Conservation (phyloP, 164 flowering plant genomes). For the Kingdonia uniflora region DNA sequence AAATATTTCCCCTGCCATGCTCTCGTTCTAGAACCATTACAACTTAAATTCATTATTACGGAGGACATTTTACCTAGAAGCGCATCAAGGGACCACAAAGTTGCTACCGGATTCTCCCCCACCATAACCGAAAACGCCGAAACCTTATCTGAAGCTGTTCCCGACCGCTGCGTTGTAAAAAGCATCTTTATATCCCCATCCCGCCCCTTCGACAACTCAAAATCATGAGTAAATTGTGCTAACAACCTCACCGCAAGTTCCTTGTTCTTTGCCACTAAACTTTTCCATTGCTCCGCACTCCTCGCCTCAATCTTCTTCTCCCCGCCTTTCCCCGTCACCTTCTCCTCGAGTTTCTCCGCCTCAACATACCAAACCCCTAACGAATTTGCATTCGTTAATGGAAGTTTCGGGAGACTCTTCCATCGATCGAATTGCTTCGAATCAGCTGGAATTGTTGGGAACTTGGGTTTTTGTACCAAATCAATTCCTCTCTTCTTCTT, state of each 20-base stretch:
- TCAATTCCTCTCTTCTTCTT: slow-evolving; percentile 2
- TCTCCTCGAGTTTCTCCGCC: slow-evolving; percentile 54
- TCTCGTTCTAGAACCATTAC: neutral
- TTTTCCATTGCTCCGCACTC: slow-evolving; percentile 46
- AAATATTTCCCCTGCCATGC: too few relatives aligned
- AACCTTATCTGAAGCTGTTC: slow-evolving; percentile 84
- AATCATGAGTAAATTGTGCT: slow-evolving; percentile 67
- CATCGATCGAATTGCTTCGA: slow-evolving; percentile 20
- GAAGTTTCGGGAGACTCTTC: slow-evolving; percentile 64
- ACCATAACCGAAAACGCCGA: slow-evolving; percentile 72
- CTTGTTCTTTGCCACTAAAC: slow-evolving; percentile 57
- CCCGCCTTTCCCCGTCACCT: slow-evolving; percentile 39
- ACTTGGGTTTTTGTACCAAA: too few relatives aligned
- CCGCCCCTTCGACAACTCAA: slow-evolving; percentile 47
- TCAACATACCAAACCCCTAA: slow-evolving; percentile 67
- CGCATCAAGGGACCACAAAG: slow-evolving; percentile 68
- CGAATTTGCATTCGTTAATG: slow-evolving; percentile 49
- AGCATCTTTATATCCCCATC: slow-evolving; percentile 87
- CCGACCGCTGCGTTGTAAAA: slow-evolving; percentile 61
- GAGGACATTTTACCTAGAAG: slow-evolving; percentile 44
- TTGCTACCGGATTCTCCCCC: slow-evolving; percentile 89
- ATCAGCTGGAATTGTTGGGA: neutral
- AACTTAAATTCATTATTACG: neutral
- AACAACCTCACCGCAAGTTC: slow-evolving; percentile 66
- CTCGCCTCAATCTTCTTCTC: slow-evolving; percentile 24